Evolutionary conservation across 176 grass and related monocot genomes (phyloP).

Genomic region (Raddia guianensis): DNA sequence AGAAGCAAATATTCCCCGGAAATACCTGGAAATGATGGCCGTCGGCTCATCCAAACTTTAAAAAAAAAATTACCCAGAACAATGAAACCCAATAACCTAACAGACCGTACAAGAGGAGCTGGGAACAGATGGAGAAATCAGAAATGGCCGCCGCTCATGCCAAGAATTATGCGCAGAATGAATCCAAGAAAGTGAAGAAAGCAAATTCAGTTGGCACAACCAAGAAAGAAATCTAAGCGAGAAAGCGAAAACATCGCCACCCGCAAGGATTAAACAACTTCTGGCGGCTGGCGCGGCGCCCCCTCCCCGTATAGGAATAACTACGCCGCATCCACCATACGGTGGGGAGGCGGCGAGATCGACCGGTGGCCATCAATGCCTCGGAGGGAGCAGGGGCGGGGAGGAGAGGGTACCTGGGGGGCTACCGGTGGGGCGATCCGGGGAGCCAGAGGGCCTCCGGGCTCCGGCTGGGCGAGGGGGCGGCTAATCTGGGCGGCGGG

Average conservation of each 20-base stretch:
- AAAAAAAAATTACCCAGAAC: not conserved
- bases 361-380: not conserved
- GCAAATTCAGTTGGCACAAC: not conserved
- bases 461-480: not conserved
- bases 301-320: no score
- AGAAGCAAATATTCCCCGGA: slow-evolving; percentile 36
- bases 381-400: not conserved
- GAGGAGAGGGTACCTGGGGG: slow-evolving; percentile 14
- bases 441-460: not conserved
- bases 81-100: not conserved
- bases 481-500: slow-evolving; percentile 28
- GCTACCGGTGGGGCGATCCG: slow-evolving; percentile 31
- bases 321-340: not conserved
- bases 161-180: slow-evolving; percentile 19
- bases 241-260: not conserved
- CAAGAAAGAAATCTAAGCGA: not conserved
- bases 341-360: not conserved
- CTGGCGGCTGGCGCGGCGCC: no score
- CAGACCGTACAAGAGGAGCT: not conserved
- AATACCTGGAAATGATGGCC: slow-evolving; percentile 8
- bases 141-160: not conserved
- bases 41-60: not conserved
- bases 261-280: slow-evolving; percentile 6
- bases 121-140: no score
- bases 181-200: slow-evolving; percentile 2